These are phyloP conservation scores for Phytophthora idaei DNA, from an alignment of 352 stramenopile species.

Conservation along the genomic window DNA sequence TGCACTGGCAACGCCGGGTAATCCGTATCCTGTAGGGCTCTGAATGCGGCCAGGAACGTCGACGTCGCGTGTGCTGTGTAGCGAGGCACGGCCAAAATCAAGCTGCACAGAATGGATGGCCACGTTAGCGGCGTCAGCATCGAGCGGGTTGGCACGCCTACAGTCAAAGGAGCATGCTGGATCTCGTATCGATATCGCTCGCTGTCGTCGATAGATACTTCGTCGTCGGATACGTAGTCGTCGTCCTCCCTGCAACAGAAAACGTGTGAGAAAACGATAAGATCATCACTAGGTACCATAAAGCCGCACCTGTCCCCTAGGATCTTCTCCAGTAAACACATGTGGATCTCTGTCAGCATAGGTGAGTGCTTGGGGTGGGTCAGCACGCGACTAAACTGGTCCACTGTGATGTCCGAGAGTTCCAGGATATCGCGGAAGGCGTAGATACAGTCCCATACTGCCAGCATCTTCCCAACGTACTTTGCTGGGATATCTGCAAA, in stretches of 20 bases:
- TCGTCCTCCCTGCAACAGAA: slow-evolving; percentile 63
- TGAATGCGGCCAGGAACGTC: slow-evolving; percentile 53
- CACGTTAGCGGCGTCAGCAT: slow-evolving; percentile 86
- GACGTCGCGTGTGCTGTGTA: slow-evolving; percentile 55
- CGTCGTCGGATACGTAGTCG: slow-evolving; percentile 87
- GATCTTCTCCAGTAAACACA: slow-evolving; percentile 85
- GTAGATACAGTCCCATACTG: slow-evolving; percentile 81
- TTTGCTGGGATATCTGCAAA: slow-evolving; percentile 58
- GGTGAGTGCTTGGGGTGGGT: slow-evolving; percentile 45
- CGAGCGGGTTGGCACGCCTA: slow-evolving; percentile 76
- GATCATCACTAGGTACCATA: background rate
- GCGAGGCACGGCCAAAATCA: slow-evolving; percentile 74
- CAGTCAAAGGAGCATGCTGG: slow-evolving; percentile 76
- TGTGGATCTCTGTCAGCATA: slow-evolving; percentile 80
- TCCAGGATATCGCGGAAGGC: slow-evolving; percentile 74
- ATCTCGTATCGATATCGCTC: slow-evolving; percentile 86
- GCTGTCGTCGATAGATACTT: slow-evolving; percentile 77
- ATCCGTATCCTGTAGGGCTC: slow-evolving; percentile 48
- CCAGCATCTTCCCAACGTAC: slow-evolving; percentile 59
- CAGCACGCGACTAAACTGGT: slow-evolving; percentile 69
- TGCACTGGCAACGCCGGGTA: slow-evolving; percentile 57
- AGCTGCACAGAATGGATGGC: slow-evolving; percentile 70
- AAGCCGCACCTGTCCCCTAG: slow-evolving; percentile 61
- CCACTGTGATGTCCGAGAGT: slow-evolving; percentile 61
- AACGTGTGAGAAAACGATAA: slow-evolving; percentile 1